Evolutionary conservation across 1,139 yeast genomes (phyloP).

Genomic region (Yamadazyma blattariae): DNA sequence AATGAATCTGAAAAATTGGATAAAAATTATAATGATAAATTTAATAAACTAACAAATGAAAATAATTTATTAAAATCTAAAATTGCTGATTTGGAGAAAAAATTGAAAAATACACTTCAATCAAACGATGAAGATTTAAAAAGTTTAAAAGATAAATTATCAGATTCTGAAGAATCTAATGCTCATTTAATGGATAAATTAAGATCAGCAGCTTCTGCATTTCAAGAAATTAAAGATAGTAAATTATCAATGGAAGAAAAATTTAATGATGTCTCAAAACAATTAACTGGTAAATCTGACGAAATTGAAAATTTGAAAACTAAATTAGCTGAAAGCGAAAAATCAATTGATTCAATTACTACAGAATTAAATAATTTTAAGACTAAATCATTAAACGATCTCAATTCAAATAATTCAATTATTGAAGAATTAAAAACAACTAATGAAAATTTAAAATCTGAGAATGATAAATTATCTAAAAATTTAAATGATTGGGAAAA

Average conservation of each 20-base stretch:
- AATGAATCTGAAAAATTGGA: conserved; percentile 18
- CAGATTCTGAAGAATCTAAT: conserved; percentile 34
- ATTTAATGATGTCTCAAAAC: conserved; percentile 4
- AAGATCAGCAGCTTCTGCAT: conserved; percentile 44
- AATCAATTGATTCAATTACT: neutral
- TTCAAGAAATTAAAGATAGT: conserved; percentile 35
- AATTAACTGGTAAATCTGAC: conserved; percentile 1
- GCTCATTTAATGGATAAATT: conserved; percentile 42
- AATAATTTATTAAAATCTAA: conserved; percentile 22
- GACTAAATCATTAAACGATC: neutral
- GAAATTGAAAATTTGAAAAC: conserved; percentile 1
- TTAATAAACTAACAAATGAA: conserved; percentile 20
- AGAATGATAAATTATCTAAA: conserved; percentile 3
- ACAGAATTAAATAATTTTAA: conserved; percentile 7
- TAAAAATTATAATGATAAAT: conserved; percentile 22
- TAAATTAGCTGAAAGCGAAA: conserved; percentile 1
- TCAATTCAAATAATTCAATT: neutral
- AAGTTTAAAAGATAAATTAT: conserved; percentile 20
- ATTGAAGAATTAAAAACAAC: conserved; percentile 4
- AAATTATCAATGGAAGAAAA: conserved; percentile 18
- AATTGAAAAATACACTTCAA: conserved; percentile 12
- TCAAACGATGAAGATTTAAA: conserved; percentile 15
- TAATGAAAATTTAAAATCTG: conserved; percentile 1
- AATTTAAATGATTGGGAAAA: conserved; percentile 2
- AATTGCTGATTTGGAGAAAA: conserved; percentile 21